A percentile compares a stretch with the other conserved stretches of the same genome.
These are phyloP conservation scores for Vanrija sp. DNA, from an alignment of 1,284 basidiomycete genomes.

Conservation along the genomic window DNA sequence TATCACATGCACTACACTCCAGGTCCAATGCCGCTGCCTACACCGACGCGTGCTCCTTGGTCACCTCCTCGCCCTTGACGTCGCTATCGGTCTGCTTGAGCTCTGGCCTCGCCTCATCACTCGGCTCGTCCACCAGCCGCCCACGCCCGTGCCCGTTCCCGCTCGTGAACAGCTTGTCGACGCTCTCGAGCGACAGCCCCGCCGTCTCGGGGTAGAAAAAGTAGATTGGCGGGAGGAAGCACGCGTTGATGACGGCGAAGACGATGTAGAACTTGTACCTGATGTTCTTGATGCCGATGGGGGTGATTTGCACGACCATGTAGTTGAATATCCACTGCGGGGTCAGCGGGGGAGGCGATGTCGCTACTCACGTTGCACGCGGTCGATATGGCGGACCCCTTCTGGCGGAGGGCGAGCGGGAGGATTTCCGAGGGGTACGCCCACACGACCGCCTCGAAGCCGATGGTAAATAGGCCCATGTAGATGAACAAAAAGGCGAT, in stretches of 20 bases:
- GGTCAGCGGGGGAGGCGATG: constrained; percentile 31
- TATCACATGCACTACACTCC: too few relatives aligned
- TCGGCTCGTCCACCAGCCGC: too few relatives aligned
- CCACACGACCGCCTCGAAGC: constrained; percentile 6
- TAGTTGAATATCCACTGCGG: constrained; percentile 46
- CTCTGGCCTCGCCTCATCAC: too few relatives aligned
- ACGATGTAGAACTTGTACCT: constrained; percentile 32
- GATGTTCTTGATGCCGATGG: constrained; percentile 32
- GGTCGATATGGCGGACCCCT: constrained; percentile 26
- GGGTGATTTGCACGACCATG: constrained; percentile 29
- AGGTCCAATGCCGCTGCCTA: too few relatives aligned
- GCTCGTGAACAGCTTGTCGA: constrained; percentile 31
- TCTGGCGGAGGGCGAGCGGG: constrained; percentile 21
- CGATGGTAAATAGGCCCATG: constrained; percentile 8
- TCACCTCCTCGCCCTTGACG: too few relatives aligned
- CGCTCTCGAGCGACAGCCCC: constrained; percentile 25
- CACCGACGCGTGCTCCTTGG: too few relatives aligned
- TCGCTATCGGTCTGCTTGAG: too few relatives aligned
- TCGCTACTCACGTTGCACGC: constrained; percentile 15
- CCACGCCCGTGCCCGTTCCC: constrained; percentile 8
- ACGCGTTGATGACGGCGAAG: constrained; percentile 33
- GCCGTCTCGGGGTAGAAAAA: constrained; percentile 34
- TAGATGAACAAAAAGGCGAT: constrained; percentile 13
- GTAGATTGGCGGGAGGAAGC: constrained; percentile 30
- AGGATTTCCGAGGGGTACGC: constrained; percentile 24